Conservation (phyloP, 2,329 filamentous ascomycete genomes). For the Pseudogymnoascus sp. region DNA sequence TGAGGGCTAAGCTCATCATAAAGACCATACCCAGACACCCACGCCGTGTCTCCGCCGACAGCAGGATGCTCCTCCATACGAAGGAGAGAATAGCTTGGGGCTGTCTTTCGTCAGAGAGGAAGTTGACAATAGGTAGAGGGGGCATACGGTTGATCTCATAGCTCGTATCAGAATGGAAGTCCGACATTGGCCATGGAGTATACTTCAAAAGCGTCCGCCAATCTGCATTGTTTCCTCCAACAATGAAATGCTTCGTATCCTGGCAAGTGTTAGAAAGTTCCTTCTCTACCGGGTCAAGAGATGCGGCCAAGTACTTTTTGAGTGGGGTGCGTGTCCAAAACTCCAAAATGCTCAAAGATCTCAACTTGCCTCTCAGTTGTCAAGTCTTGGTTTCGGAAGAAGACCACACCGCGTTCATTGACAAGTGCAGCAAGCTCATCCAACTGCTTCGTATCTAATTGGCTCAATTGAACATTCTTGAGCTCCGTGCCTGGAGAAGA, state of each 20-base stretch:
- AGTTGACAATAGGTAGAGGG: background rate
- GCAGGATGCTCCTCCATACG: conserved; percentile 12
- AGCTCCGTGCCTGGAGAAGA: conserved; percentile 19
- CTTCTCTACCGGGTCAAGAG: background rate
- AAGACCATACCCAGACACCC: conserved; percentile 21
- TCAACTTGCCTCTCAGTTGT: conserved; percentile 20
- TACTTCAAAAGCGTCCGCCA: conserved; percentile 7
- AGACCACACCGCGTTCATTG: conserved; percentile 27
- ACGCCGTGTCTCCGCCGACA: conserved; percentile 11
- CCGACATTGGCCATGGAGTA: conserved; percentile 11
- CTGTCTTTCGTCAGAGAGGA: background rate
- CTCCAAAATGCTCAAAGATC: conserved; percentile 20
- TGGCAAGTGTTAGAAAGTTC: background rate
- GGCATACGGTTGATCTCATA: conserved; percentile 10
- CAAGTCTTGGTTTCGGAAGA: conserved; percentile 22
- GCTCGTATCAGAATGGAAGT: conserved; percentile 12
- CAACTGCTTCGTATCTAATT: conserved; percentile 21
- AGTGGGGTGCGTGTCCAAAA: conserved; percentile 15
- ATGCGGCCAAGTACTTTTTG: background rate
- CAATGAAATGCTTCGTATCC: conserved; percentile 11
- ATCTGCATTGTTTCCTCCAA: conserved; percentile 12
- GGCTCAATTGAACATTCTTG: conserved; percentile 21
- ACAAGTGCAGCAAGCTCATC: conserved; percentile 27
- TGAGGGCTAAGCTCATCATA: conserved; percentile 20
- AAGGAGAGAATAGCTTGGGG: conserved; percentile 11